Base-by-base conservation (phyloP, 2,329 filamentous ascomycete genomes). In the Calonectria hongkongensis region DNA sequence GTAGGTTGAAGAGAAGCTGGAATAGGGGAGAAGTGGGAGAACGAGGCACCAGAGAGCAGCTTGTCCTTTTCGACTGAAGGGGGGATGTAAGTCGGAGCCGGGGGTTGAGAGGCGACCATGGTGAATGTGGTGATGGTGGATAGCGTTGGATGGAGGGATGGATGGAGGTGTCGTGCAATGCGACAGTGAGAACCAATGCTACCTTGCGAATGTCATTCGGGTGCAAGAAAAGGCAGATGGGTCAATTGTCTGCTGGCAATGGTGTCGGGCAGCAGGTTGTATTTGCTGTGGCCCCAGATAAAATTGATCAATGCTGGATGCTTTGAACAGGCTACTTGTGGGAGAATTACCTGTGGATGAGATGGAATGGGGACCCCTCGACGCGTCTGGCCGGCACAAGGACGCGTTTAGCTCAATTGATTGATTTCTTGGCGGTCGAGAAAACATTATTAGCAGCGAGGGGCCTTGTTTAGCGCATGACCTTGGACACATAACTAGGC, bases 21-120 rank as follows among this genome's bases (percentile, higher is more conserved):
- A 1, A 94, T 87, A 18, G 90, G 87, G 0, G 94, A 94, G 86
- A 92, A 94, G 84, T 95, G 90, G 13, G 90, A 88, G 85, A 94
- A 95, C 48, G 93, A 92, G 58, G 88, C 88, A 81, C 94, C 94
- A 48, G 88, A 82, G 78, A 94, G 85, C 73, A 95, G 88, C 47
- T 85, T 82, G 21, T 85, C 68, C 56, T 82, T 80, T 83, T 93
- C 85, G 78, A 96, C 88, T 18, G 93, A 95, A 8, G 94, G 94
- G 16, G 94, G 93, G 74, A 94, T 85, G 84, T 93, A 95, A 73
- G 75, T 76, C 30, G 77, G 48, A 45, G 33, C 51, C 39, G 41
- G 77, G 47, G 54, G 39, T 58, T 60, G 36, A 66, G 60, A 45
- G 41, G 43, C 63, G 25, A 64, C 54, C 71, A 73, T 73, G 51